phyloP scores from a whole-genome alignment of 768 basidiomycete genomes.

The Tylopilus sp. region DNA sequence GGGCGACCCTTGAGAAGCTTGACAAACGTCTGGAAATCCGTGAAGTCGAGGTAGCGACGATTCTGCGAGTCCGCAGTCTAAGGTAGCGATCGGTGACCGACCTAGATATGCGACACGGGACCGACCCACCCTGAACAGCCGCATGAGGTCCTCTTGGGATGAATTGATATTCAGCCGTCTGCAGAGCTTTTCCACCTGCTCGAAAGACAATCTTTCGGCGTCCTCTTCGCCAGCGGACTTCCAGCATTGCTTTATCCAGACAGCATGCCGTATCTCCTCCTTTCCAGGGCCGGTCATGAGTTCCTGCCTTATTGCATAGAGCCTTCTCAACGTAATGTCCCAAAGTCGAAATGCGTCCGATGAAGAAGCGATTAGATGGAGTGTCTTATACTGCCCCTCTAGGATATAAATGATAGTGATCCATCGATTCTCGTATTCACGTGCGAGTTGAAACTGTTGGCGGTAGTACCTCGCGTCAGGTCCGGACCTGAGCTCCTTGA shows the following conservation, averaged over 20 bases:
- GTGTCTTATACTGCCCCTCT: conserved; percentile 75
- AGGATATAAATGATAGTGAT: conserved; percentile 82
- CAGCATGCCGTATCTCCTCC: conserved; percentile 55
- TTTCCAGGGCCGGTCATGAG: conserved; percentile 68
- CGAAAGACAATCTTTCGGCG: conserved; percentile 63
- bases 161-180: conserved; percentile 65
- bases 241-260: conserved; percentile 86
- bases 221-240: conserved; percentile 61
- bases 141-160: conserved; percentile 47
- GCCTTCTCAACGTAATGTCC: conserved; percentile 59
- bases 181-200: conserved; percentile 71
- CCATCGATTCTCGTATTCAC: conserved; percentile 68
- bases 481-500: conserved; percentile 82
- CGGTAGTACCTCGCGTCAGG: conserved; percentile 68
- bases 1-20: conserved; percentile 80
- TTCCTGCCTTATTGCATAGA: conserved; percentile 63
- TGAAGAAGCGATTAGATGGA: conserved; percentile 78
- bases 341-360: conserved; percentile 59
- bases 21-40: conserved; percentile 79
- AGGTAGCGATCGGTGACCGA: neutral
- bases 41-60: conserved; percentile 66
- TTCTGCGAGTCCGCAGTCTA: conserved; percentile 62
- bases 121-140: conserved; percentile 53
- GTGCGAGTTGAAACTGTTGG: conserved; percentile 61
- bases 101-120: neutral